These are phyloP conservation scores for Corymbia maculata DNA, from an alignment of 345 rosid genomes.

Conservation along the genomic window DNA sequence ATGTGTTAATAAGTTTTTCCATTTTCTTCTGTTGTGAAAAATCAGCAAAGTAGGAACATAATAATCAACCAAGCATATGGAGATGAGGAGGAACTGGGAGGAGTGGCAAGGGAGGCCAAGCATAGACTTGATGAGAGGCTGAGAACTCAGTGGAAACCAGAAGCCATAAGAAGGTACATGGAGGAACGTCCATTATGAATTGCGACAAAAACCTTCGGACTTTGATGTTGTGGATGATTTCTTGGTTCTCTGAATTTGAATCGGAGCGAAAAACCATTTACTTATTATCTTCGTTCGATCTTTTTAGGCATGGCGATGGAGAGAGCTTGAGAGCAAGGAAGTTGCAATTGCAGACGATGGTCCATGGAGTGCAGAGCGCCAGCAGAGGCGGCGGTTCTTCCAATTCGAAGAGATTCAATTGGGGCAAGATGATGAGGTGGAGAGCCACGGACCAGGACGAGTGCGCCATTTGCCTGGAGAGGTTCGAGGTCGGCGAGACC, in stretches of 20 bases:
- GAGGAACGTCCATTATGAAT: background rate
- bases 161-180: slow-evolving; percentile 22
- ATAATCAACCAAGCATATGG: slow-evolving; percentile 3
- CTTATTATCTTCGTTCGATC: background rate
- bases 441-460: slow-evolving; percentile 46
- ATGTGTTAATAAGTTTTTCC: background rate
- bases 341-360: background rate
- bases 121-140: slow-evolving; percentile 65
- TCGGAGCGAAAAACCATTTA: background rate
- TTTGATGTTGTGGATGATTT: background rate
- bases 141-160: slow-evolving; percentile 24
- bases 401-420: slow-evolving; percentile 23
- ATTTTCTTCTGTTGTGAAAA: background rate
- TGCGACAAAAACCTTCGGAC: background rate
- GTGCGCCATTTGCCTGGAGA: slow-evolving; percentile 65
- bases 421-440: slow-evolving; percentile 42
- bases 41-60: slow-evolving; percentile 11
- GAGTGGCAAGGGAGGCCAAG: slow-evolving; percentile 71
- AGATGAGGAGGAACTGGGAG: slow-evolving; percentile 49
- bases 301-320: background rate
- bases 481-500: slow-evolving; percentile 44
- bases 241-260: background rate
- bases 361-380: slow-evolving; percentile 17
- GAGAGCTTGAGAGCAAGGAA: background rate
- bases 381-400: slow-evolving; percentile 6